Base-by-base conservation (phyloP, 1,284 basidiomycete genomes). In the Vanrija pseudolonga region DNA sequence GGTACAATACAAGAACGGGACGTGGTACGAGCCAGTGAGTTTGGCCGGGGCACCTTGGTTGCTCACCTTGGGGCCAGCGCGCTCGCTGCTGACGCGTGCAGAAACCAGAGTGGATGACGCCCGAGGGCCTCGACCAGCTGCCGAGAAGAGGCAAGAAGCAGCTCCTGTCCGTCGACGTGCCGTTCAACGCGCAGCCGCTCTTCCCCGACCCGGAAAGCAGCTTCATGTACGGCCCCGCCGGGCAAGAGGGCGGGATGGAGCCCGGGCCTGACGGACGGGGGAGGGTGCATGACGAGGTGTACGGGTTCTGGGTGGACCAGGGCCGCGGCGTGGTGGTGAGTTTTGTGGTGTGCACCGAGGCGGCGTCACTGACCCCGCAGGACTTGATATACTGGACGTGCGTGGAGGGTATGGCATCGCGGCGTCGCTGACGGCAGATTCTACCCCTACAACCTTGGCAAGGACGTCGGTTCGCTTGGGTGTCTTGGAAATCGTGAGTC, bases 391-490 rank as follows among this genome's bases (percentile, higher is more conserved):
- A 74, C 50, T 74, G 72, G 72, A 73, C 72, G 53, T 64, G 43
- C 55, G 64, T 41, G 26, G 12, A 14, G 14, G 2, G 14, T 46
- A 24, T 24, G 2, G 18, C 32, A 4, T 4, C 1, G 12, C 17
- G 14, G n/a, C 15, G 19, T 7, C 23, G 40, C 56, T 58, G 50
- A 56, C n/a, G 3, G 39, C 49, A 67, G 59, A 2, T 74, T 65
- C 64, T 76, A 75, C 52, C 74, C 74, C 1, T 74, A 68, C 62
- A 76, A 76, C 47, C 63, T 71, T 19, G 74, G 74, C 23, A 76
- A 76, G 57, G 54, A 62, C 8, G 64, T 73, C 3, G 66, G 68
- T 17, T 60, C 62, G 1, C 63, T 75, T 17, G 74, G 74, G 2
- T 57, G 68, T 17, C 55, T 75, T 5, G 74, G 73, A 1, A 73